Percentiles rank a stretch among this genome's conserved stretches.
Evolutionary conservation across 305 asterid species (phyloP).

Genomic region (Solanum hybrid): DNA sequence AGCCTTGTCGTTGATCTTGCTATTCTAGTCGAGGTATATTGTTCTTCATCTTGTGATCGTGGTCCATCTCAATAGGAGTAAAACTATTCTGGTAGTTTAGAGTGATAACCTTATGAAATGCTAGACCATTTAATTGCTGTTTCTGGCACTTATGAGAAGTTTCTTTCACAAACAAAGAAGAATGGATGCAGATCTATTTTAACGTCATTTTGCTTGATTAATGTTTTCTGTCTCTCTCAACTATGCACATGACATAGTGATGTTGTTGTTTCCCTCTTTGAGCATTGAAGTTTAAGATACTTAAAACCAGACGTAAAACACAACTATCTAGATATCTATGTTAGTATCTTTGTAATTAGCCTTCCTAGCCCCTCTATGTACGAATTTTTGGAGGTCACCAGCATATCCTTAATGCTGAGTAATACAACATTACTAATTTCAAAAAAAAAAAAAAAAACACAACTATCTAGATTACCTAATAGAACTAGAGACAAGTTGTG

Average conservation of each 20-base stretch:
- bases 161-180: background rate
- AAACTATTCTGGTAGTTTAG: background rate
- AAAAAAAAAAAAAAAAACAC: background rate
- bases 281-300: background rate
- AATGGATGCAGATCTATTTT: background rate
- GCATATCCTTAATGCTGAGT: no score
- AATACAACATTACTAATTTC: no score
- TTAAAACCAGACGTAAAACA: background rate
- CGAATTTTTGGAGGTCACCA: no score
- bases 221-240: background rate
- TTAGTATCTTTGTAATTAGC: no score
- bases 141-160: background rate
- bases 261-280: background rate
- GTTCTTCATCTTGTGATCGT: background rate
- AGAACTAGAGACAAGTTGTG: background rate
- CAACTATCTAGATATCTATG: background rate
- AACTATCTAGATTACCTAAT: background rate
- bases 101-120: background rate
- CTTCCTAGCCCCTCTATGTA: no score
- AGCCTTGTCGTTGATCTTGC: slow-evolving; percentile 98
- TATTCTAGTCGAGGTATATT: slow-evolving; percentile 69
- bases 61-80: background rate
- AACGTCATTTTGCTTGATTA: background rate
- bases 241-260: background rate
- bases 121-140: background rate